Base-by-base conservation (phyloP, 306 rosid genomes). In the Cajanus cajan region DNA sequence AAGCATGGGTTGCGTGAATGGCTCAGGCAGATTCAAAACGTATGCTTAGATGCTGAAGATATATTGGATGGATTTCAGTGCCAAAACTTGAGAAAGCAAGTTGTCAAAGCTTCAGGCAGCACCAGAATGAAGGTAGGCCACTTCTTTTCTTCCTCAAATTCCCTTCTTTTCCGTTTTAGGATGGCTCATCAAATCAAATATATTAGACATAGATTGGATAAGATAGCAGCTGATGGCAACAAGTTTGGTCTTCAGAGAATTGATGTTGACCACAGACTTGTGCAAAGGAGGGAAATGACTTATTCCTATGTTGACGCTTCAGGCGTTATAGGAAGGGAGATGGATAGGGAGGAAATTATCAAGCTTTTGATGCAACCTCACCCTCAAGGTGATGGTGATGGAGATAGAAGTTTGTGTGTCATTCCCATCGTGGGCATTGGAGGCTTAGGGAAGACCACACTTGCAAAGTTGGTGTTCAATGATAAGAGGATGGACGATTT, bases 371-470 rank as follows among this genome's bases (percentile, higher is more conserved):
- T 63, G 51, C 64, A 76, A 24, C 37, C 71, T 4, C 48, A 62
- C 18, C 39, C 80, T 33, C 21, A 11, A 8, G 73, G 34, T 21
- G 72, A 43, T 4, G 55, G 69, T 14, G 40, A 21, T 10, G 78
- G 67, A 21, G 67, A 57, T 2, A 13, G 7, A 51, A 22, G 51
- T 7, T 9, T 33, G 13, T 44, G 43, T 19, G 85, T 74, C 1
- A 74, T 81, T 36, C 85, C 85, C 33, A 74, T 81, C 6, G 80
- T 81, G 18, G 85, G 85, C 2, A 66, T 74, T 14, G 80, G 80
- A 5, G 85, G 85, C 24, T 6, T 81, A 64, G 85, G 85, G 14
- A 81, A 81, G 31, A 81, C 80, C 44, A 81, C 76, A 52, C 54
- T 81, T 41, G 85, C 80, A 2, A 75, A 68, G 50, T 18, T 54